Evolutionary conservation across 2,329 filamentous ascomycete species (phyloP), one percentile per base, ranked within the genome.

Genomic region (Neocatenulostroma microsporum): DNA sequence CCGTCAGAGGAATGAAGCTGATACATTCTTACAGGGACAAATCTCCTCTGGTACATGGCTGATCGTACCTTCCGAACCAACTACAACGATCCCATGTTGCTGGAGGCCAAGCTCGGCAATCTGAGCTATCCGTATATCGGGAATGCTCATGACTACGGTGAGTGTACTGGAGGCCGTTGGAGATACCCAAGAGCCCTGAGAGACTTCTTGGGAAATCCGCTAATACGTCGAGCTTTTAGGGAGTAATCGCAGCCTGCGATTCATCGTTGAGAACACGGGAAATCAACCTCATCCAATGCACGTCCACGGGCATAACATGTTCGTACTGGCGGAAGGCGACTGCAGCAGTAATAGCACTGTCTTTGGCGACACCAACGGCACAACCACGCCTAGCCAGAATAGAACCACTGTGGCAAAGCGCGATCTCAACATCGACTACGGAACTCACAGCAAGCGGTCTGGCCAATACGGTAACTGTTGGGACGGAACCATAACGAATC

Each of bases 201-300:
- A n/a, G n/a, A n/a, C n/a, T n/a, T n/a, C n/a, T n/a, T n/a, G n/a
- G n/a, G n/a, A n/a, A n/a, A n/a, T n/a, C n/a, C n/a, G n/a, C n/a
- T n/a, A n/a, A n/a, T n/a, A n/a, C n/a, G 66, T n/a, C n/a, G n/a
- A n/a, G n/a, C n/a, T n/a, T n/a, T n/a, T n/a, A n/a, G n/a, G 74
- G 36, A 59, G 51, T 20, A 76, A 77, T 46, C 62, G 62, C 29
- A 73, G 70, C 4, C 63, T 82, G 13, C 66, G 76, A 3, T 60
- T 83, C 12, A 63, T 78, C 14, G 53, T 82, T 2, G 70, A 71
- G 30, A 56, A 61, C 35, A 40, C 44, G 2, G 47, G 47, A 19
- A n/a, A 29, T 5, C 42, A 51, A 35, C 43, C 46, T 5, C 50
- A 55, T 27, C 51, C 51, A n/a, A 52, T 56, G 48, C 52, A 54